Conservation (phyloP, 176 grass and related monocot genomes). For the Aegilops sharonensis region DNA sequence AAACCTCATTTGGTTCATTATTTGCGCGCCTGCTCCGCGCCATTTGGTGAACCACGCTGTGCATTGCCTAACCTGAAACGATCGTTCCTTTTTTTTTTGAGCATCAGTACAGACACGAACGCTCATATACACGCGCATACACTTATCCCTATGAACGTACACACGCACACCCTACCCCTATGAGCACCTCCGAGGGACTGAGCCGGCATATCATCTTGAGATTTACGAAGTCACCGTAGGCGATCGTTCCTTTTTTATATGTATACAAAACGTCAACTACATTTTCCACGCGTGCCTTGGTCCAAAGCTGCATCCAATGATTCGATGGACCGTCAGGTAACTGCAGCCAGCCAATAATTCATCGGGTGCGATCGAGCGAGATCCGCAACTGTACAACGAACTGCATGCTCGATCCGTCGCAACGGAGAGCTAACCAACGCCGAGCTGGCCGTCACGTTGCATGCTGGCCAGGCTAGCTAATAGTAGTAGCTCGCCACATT, state of each 20-base stretch:
- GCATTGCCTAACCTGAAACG: no score
- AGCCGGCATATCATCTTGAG: no score
- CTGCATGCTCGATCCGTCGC: background rate
- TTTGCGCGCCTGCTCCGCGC: no score
- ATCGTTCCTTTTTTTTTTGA: background rate
- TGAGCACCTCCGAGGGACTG: no score
- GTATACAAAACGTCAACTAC: background rate
- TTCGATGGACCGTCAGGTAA: background rate
- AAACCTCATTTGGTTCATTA: no score
- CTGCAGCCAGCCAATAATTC: no score
- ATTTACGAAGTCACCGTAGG: no score
- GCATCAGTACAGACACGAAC: no score
- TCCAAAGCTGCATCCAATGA: background rate
- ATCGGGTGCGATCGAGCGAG: background rate
- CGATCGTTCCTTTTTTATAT: background rate
- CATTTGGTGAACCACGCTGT: no score
- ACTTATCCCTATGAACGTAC: no score
- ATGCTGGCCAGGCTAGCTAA: conserved; percentile 7
- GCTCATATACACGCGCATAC: no score
- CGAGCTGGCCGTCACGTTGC: conserved; percentile 50
- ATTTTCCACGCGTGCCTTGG: background rate
- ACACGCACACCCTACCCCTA: no score
- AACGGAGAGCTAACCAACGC: conserved; percentile 37
- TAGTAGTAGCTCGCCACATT: background rate
- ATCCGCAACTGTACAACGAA: background rate